Evolutionary conservation across 495 filamentous ascomycete genomes (phyloP).

Genomic region (Xylaria flabelliformis): DNA sequence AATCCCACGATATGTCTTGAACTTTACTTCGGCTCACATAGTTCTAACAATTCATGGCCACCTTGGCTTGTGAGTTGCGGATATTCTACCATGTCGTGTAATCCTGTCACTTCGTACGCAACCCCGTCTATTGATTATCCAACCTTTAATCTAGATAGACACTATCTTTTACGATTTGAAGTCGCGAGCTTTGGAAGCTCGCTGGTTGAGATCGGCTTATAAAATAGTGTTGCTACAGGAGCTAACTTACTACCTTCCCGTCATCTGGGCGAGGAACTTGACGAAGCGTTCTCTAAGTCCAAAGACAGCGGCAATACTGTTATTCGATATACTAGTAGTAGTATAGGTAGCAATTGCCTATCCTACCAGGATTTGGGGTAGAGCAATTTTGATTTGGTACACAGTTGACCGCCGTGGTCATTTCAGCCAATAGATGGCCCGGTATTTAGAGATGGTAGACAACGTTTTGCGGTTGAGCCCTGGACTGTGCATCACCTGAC

Average conservation of each 20-base stretch:
- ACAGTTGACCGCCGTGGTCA: neutral
- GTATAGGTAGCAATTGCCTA: slow-evolving; percentile 1
- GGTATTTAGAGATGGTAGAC: neutral
- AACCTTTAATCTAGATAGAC: neutral
- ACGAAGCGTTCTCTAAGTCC: neutral
- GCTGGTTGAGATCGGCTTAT: neutral
- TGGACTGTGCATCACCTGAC: slow-evolving; percentile 17
- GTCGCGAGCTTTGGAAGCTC: neutral
- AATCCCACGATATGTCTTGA: neutral
- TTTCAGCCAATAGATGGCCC: neutral
- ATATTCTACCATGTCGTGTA: neutral
- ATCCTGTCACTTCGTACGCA: neutral
- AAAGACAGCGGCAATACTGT: neutral
- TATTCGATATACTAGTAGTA: neutral
- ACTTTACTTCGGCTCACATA: neutral
- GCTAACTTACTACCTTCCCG: neutral
- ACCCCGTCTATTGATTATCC: neutral
- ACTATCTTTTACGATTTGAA: neutral
- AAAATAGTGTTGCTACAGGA: neutral
- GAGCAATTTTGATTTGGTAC: neutral
- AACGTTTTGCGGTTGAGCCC: neutral
- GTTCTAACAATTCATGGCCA: neutral
- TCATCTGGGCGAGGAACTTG: neutral
- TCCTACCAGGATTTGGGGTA: slow-evolving; percentile 5
- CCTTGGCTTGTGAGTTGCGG: neutral